Base-by-base conservation (phyloP, 108 stramenopile genomes). In the Cyclotella sp. region DNA sequence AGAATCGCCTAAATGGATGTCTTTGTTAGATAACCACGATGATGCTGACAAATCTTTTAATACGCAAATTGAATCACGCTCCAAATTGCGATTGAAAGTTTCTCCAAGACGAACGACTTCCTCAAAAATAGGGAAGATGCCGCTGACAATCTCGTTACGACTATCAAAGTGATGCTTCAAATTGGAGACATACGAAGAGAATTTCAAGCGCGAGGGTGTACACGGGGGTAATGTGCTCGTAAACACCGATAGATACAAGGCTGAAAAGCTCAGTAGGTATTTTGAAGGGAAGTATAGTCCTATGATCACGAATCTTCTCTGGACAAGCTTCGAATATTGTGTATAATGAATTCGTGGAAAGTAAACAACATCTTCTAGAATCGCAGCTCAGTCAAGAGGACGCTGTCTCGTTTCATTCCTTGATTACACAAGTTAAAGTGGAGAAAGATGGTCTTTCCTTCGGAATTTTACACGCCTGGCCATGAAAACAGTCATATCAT, bases 361-460 rank as follows among this genome's bases (percentile, higher is more conserved):
- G 40, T 14, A 61, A 59, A 60, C 3, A 27, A 24, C 57, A 40
- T 19, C 51, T 72, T 19, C 51, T 72, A 24, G 70, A 72, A 27
- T 15, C 58, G 4, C 70, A 72, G 43, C 15, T 72, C 21, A 60
- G 28, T 47, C 70, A 30, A 43, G 30, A 72, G 40, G 70, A 72
- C 39, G 70, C 59, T n/a, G 40, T 22, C 40, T 72, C 70, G 11
- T 72, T 72, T 46, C 55, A 59, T 27, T 72, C 46, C 46, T 72
- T 51, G 70, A 72, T 72, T 72, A 72, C 45, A 72, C 29, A 28
- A 68, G 67, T 49, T 68, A 68, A 28, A 14, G 40, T 41, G n/a
- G 21, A 18, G 9, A 19, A 19, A 16, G 9, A 10, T 40, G 40
- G 12, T 41, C 9, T n/a, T n/a, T n/a, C n/a, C n/a, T n/a, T n/a